phyloP scores from a whole-genome alignment of 805 yeast species.

The Priceomyces medius region DNA sequence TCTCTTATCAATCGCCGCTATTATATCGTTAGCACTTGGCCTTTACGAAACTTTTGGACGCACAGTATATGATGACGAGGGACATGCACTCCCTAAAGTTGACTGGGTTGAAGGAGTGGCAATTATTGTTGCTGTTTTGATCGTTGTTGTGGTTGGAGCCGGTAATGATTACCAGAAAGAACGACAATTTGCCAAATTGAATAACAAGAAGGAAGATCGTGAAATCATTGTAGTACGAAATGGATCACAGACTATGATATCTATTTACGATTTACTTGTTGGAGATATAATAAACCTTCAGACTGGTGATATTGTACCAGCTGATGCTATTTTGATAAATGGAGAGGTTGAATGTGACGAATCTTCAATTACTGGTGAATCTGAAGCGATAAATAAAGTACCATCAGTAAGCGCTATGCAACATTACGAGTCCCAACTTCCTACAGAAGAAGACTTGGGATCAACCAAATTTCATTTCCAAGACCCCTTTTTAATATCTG shows the following conservation, averaged over 20 bases:
- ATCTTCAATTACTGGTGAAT: conserved; percentile 91
- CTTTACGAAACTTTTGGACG: conserved; percentile 89
- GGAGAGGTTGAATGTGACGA: conserved; percentile 91
- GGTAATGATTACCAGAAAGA: conserved; percentile 97
- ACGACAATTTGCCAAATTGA: conserved; percentile 82
- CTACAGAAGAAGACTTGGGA: conserved; percentile 38
- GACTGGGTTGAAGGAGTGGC: conserved; percentile 99
- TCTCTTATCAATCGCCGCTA: conserved; percentile 79
- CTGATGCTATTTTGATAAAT: conserved; percentile 71
- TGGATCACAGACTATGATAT: conserved; percentile 64
- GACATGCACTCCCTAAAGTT: conserved; percentile 73
- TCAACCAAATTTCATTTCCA: conserved; percentile 42
- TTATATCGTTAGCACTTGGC: conserved; percentile 86
- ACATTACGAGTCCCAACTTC: conserved; percentile 25
- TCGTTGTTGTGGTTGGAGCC: conserved; percentile 92
- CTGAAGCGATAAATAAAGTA: conserved; percentile 71
- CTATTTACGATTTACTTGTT: conserved; percentile 73
- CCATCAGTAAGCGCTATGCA: conserved; percentile 49
- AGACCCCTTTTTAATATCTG: conserved; percentile 89
- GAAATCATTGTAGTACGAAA: conserved; percentile 72
- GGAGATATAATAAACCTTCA: conserved; percentile 84
- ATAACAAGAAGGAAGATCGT: conserved; percentile 84
- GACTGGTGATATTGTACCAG: conserved; percentile 94
- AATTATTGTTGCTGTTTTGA: conserved; percentile 83
- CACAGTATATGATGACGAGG: conserved; percentile 73